Evolutionary conservation across 371 early-diverging fungal species (phyloP).

Genomic region (Mortierella sp.): DNA sequence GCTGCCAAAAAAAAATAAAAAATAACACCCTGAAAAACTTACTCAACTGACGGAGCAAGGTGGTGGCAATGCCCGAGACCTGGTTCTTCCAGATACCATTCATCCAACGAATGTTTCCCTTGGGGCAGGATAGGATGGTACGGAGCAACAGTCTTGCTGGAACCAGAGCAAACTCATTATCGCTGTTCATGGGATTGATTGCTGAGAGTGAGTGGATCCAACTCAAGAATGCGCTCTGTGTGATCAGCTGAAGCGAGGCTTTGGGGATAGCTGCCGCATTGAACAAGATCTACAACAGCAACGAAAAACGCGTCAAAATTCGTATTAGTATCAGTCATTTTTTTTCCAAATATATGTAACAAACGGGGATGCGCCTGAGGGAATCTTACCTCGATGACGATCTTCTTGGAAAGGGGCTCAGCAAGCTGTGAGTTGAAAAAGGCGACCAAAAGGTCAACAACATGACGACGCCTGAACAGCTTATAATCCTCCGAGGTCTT

Average conservation of each 20-base stretch:
- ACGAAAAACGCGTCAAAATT: not conserved
- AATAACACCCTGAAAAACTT: not conserved
- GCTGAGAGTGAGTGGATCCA: conserved; percentile 69
- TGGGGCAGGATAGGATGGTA: conserved; percentile 42
- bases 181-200: conserved; percentile 41
- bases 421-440: conserved; percentile 77
- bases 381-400: conserved; percentile 63
- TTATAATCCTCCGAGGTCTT: conserved; percentile 71
- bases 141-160: conserved; percentile 55
- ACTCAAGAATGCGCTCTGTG: conserved; percentile 69
- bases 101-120: conserved; percentile 52
- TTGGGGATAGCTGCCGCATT: conserved; percentile 67
- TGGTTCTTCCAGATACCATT: conserved; percentile 52
- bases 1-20: not conserved
- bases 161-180: conserved; percentile 53
- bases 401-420: conserved; percentile 66
- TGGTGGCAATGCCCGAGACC: conserved; percentile 42
- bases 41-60: conserved; percentile 43
- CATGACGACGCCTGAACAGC: conserved; percentile 76
- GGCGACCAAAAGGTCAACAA: conserved; percentile 74
- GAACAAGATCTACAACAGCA: conserved; percentile 62
- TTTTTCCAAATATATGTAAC: not conserved
- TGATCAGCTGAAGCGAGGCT: conserved; percentile 66
- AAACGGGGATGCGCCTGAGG: not conserved
- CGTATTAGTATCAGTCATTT: not conserved